Percentiles rank a stretch among this genome's conserved stretches.
These are phyloP conservation scores for Talaromyces sp. DNA, from an alignment of 2,329 filamentous ascomycete genomes.

Conservation along the genomic window DNA sequence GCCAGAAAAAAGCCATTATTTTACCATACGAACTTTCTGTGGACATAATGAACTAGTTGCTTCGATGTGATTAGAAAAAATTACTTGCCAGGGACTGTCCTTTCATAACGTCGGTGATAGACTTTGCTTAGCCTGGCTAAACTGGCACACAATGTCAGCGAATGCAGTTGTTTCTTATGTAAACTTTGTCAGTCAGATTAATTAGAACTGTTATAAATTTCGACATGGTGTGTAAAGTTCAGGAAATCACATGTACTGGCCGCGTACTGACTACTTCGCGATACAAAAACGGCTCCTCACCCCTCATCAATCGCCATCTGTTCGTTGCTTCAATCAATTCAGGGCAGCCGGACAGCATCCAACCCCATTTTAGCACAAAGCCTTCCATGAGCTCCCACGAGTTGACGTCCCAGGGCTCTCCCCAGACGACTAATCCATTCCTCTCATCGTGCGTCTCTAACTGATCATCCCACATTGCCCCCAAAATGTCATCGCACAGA, in stretches of 20 bases:
- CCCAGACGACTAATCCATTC: constrained; percentile 22
- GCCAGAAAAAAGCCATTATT: constrained; percentile 4
- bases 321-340: constrained; percentile 23
- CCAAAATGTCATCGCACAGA: constrained; percentile 16
- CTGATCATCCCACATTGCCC: constrained; percentile 13
- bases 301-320: constrained; percentile 16
- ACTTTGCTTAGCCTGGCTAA: neutral
- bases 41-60: constrained; percentile 3
- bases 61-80: neutral
- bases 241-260: too few species aligned
- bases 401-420: constrained; percentile 23
- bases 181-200: neutral
- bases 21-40: neutral
- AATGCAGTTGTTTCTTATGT: neutral
- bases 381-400: constrained; percentile 25
- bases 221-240: too few species aligned
- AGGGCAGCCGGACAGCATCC: constrained; percentile 18
- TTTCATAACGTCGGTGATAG: neutral
- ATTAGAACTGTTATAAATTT: neutral
- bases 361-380: constrained; percentile 21
- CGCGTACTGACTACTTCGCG: neutral
- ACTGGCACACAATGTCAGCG: neutral
- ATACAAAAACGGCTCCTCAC: constrained; percentile 12
- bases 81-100: neutral
- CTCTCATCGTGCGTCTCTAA: constrained; percentile 3